phyloP scores from a whole-genome alignment of 2,329 filamentous ascomycete genomes.

The Colletotrichum tanaceti region DNA sequence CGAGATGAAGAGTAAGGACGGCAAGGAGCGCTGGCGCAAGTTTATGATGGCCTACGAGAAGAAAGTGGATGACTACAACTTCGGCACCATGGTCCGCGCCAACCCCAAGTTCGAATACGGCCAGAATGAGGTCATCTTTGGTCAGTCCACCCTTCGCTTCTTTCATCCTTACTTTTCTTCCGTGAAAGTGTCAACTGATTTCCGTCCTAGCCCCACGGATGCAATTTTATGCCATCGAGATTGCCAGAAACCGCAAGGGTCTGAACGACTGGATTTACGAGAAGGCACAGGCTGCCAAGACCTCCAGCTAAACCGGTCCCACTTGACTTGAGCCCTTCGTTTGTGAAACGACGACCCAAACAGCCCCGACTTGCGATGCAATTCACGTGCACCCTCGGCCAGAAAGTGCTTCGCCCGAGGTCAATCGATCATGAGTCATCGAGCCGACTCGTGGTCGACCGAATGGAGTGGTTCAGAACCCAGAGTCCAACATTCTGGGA shows the following conservation, averaged over 20 bases:
- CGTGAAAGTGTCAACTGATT: neutral
- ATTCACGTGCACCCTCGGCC: constrained; percentile 7
- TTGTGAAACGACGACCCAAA: neutral
- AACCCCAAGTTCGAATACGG: constrained; percentile 86
- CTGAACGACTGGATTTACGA: constrained; percentile 99
- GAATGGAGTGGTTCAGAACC: neutral
- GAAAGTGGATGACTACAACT: constrained; percentile 97
- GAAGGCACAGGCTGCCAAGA: constrained; percentile 73
- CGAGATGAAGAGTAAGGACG: constrained; percentile 95
- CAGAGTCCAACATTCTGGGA: neutral
- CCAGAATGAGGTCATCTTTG: constrained; percentile 91
- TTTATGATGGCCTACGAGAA: constrained; percentile 97
- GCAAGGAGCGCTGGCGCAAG: constrained; percentile 94
- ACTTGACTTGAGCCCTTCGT: neutral
- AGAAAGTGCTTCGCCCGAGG: constrained; percentile 20
- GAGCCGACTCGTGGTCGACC: neutral
- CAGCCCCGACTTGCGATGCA: neutral
- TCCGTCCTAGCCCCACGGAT: constrained; percentile 61
- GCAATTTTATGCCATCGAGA: constrained; percentile 67
- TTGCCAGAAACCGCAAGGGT: constrained; percentile 81
- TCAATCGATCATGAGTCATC: neutral
- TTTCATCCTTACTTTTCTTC: neutral
- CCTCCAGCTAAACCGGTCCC: constrained; percentile 37
- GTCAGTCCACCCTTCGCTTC: constrained; percentile 57
- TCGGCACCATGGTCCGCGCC: constrained; percentile 90